Base-by-base conservation (phyloP, 208 protist genomes). In the Acanthamoeba lugdunensis region DNA sequence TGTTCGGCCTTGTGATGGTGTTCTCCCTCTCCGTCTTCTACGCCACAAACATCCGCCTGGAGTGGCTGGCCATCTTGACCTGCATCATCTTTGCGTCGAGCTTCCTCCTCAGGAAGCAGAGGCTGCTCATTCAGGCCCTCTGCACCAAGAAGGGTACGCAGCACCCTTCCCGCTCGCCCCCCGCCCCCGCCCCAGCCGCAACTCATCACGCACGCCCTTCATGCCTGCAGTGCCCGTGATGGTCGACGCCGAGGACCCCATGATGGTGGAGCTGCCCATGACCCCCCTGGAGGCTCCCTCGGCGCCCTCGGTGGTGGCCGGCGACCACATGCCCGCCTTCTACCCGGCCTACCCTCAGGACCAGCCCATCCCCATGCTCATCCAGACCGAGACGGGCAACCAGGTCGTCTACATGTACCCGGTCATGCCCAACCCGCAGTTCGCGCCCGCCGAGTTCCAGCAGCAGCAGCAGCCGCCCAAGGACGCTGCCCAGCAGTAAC, bases 71-170 rank as follows among this genome's bases (percentile, higher is more conserved):
- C 21, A 18, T 18, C 48, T 23, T 88, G 5, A 30, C 41, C 33
- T 33, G 25, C 45, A 7, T 88, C 81, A 88, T 88, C 81, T 23
- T 88, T 21, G 28, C 33, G 1, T 21, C 28, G 52, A 88, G 81
- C 81, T 88, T 88, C 81, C 28, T 88, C 28, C 81, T 88, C 21
- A 52, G 81, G 37, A 50, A 88, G 81, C 81, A 88, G 81, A 50
- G 81, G 33, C 48, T 88, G 11, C 81, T 88, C 81, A 88, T 88
- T 3, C 81, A 88, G 54, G 81, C 81, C 69, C 69, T 79, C 28
- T 45, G 69, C 69, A 25, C 69, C 69, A 79, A 30, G 28, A 79
- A 79, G 69, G 69, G 69, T 79, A 79, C 28, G 16, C 61, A 28
- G 16, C 25, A n/a, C 18, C 23, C 21, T 21, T 67, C 61, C 21